Conservation (phyloP, 2,329 filamentous ascomycete species). For the Trichoderma sp. region DNA sequence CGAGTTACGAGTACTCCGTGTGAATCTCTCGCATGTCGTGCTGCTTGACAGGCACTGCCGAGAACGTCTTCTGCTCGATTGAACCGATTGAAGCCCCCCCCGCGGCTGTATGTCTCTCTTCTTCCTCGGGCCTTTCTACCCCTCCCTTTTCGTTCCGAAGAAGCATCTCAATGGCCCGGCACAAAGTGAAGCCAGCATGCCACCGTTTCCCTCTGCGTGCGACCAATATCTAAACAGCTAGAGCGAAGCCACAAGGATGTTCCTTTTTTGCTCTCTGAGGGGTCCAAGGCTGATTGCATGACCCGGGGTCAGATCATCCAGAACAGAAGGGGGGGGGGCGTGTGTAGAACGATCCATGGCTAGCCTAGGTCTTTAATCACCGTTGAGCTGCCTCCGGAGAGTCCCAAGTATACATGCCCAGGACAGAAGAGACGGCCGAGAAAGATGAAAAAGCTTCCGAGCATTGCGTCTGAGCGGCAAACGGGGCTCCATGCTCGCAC, state of each 20-base stretch:
- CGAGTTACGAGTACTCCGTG: background rate
- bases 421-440: background rate
- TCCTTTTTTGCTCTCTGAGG: background rate
- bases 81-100: background rate
- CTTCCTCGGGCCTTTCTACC: slow-evolving; percentile 5
- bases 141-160: slow-evolving; percentile 3
- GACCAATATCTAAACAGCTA: slow-evolving; percentile 13
- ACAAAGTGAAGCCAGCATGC: background rate
- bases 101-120: background rate
- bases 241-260: slow-evolving; percentile 12
- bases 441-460: background rate
- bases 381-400: background rate
- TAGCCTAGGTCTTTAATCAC: slow-evolving; percentile 2
- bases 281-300: slow-evolving; percentile 12
- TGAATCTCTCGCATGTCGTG: background rate
- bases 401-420: background rate
- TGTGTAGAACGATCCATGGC: background rate
- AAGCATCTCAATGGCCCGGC: background rate
- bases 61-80: background rate
- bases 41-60: background rate
- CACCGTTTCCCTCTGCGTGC: slow-evolving; percentile 10
- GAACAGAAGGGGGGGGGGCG: background rate
- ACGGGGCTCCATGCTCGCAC: background rate
- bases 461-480: background rate
- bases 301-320: slow-evolving; percentile 12